These are phyloP conservation scores for Microascus cirrosus DNA, from an alignment of 2,329 filamentous ascomycete species.

Conservation along the genomic window DNA sequence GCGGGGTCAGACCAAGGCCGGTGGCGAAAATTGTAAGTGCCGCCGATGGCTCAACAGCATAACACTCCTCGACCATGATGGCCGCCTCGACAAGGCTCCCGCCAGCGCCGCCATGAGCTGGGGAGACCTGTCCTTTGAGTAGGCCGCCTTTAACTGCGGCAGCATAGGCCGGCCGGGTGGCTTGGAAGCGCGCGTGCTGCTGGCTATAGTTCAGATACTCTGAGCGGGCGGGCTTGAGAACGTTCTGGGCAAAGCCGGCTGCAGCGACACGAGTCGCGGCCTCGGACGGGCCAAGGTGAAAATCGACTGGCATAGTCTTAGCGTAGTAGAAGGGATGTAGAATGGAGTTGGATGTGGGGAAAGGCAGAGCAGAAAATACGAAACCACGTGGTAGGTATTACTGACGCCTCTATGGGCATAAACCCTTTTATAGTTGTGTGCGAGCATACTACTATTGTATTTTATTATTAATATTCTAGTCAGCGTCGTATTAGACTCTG, in stretches of 20 bases:
- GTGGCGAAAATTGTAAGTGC: constrained; percentile 39
- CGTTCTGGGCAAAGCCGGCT: constrained; percentile 10
- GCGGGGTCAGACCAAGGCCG: constrained; percentile 37
- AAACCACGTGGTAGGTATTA: no score
- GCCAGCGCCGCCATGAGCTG: constrained; percentile 30
- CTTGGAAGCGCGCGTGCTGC: constrained; percentile 28
- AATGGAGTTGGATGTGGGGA: no score
- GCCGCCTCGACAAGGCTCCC: constrained; percentile 33
- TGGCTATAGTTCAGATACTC: constrained; percentile 9
- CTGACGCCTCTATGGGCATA: no score
- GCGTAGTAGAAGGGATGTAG: no score
- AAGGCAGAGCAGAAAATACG: no score
- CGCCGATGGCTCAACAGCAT: constrained; percentile 34
- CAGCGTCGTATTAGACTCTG: no score
- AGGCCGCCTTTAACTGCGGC: constrained; percentile 29
- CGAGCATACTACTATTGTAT: no score
- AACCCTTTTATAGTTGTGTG: no score
- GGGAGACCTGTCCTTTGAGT: constrained; percentile 34
- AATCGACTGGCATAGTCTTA: constrained; percentile 11
- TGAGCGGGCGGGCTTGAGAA: constrained; percentile 12
- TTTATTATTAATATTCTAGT: no score
- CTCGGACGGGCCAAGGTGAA: constrained; percentile 11
- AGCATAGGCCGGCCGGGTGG: constrained; percentile 32
- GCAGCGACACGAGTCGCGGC: constrained; percentile 11
- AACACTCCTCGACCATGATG: constrained; percentile 41